Base-by-base conservation (phyloP, 805 yeast species). In the Pichia deserticola region DNA sequence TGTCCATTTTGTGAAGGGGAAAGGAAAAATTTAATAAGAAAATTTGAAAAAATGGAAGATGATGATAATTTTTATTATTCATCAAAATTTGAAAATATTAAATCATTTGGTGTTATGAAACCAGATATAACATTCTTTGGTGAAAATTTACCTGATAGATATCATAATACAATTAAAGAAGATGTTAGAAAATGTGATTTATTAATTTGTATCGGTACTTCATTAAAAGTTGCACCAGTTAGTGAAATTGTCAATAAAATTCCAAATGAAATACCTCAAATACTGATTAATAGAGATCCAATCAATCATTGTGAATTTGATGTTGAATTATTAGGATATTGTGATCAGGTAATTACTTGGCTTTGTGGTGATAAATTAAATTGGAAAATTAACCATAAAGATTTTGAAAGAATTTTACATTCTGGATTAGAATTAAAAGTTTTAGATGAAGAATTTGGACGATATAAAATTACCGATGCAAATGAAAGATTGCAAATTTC, bases 51-150 rank as follows among this genome's bases (percentile, higher is more conserved):
- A 38, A 38, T 54, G 51, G 70, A 66, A 47, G 68, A 66, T 42
- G 64, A 62, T 42, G 66, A 62, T 1, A 39, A 29, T 20, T 20
- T 20, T 20, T 20, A 20, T 13, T 61, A 53, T 40, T 65, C 66
- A 1, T 49, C 67, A 5, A 54, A 54, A 27, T 65, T 54, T 45
- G 62, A 62, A 9, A 48, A 57, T 48, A 66, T 72, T 28, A 76
- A 78, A 57, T 76, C 85, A 8, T 79, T 67, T 61, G 97, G 96
- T 13, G 92, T 89, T 3, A 75, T 87, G 77, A 89, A 90, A 63
- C 97, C 97, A 0, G 95, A 89, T 62, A 89, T 89, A 53, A 89
- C 96, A 0, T 89, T 89, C 61, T 89, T 89, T 57, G 96, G 96
- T 13, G 97, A 89, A 64, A 79, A 82, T 13, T 70, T 89, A 51